These are phyloP conservation scores for Malus hybrid DNA, from an alignment of 331 rosid genomes.

Conservation along the genomic window DNA sequence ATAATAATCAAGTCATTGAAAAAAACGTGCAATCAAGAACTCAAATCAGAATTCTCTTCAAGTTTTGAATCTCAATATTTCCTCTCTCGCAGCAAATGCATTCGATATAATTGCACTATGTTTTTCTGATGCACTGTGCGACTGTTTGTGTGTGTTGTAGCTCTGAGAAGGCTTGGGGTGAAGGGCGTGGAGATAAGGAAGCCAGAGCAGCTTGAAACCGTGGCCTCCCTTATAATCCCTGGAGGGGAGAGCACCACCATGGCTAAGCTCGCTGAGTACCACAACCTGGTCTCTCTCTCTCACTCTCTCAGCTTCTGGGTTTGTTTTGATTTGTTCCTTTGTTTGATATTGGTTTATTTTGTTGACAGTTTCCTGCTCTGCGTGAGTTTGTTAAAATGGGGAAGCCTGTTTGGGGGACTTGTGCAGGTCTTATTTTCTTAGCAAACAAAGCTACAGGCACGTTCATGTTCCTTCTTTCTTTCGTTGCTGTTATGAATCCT, in stretches of 20 bases:
- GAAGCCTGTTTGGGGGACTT: constrained; percentile 99
- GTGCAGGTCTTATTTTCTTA: constrained; percentile 95
- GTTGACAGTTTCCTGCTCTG: constrained; percentile 72
- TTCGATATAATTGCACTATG: neutral
- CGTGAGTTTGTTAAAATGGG: constrained; percentile 84
- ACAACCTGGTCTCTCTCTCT: constrained; percentile 56
- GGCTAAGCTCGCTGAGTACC: constrained; percentile 90
- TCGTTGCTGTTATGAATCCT: neutral
- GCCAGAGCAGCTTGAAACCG: constrained; percentile 69
- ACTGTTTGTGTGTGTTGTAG: constrained; percentile 23
- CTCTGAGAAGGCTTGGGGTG: constrained; percentile 75
- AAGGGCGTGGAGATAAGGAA: constrained; percentile 80
- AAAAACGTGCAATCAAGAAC: too few relatives aligned
- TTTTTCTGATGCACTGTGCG: neutral
- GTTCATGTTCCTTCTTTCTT: constrained; percentile 19
- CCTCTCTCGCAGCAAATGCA: neutral
- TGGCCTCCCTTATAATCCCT: constrained; percentile 75
- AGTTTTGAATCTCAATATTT: too few relatives aligned
- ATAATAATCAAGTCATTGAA: too few relatives aligned
- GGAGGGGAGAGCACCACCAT: constrained; percentile 98
- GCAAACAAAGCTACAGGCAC: constrained; percentile 71
- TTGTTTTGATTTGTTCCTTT: neutral
- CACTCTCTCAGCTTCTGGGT: neutral
- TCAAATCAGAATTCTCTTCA: too few relatives aligned
- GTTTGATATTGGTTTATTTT: neutral